These are phyloP conservation scores for Ustulina deusta DNA, from an alignment of 2,329 filamentous ascomycete species.

Conservation along the genomic window DNA sequence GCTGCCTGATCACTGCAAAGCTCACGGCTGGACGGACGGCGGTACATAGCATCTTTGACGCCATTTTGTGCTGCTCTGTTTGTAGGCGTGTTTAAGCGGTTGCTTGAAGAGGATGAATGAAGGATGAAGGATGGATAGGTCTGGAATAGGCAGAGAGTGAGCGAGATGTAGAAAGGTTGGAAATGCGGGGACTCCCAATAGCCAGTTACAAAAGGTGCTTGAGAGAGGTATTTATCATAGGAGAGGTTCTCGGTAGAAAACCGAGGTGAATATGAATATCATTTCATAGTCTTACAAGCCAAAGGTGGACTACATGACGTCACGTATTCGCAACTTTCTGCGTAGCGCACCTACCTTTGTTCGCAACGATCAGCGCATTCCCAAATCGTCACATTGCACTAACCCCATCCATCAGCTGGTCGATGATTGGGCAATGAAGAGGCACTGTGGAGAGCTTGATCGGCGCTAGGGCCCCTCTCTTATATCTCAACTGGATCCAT, in stretches of 20 bases:
- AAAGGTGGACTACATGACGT: conserved; percentile 34
- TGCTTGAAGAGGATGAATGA: conserved; percentile 4
- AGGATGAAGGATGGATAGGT: background rate
- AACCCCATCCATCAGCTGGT: conserved; percentile 4
- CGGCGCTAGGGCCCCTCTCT: conserved; percentile 30
- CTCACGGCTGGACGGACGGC: conserved; percentile 42
- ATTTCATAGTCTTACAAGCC: conserved; percentile 8
- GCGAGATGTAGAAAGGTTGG: conserved; percentile 3
- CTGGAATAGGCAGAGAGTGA: background rate
- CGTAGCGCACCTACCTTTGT: background rate
- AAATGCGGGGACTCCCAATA: conserved; percentile 20
- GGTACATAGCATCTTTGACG: conserved; percentile 48
- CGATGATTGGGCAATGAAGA: conserved; percentile 31
- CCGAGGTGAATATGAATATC: conserved; percentile 1
- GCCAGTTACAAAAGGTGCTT: background rate
- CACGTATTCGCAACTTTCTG: conserved; percentile 31
- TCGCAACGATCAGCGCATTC: background rate
- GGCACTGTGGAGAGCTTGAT: conserved; percentile 31
- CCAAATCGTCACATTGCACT: conserved; percentile 15
- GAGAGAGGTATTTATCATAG: conserved; percentile 22
- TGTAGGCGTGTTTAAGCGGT: conserved; percentile 4
- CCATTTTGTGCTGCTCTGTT: conserved; percentile 46
- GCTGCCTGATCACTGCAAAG: conserved; percentile 45
- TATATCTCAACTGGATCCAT: conserved; percentile 14
- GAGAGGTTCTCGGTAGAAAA: background rate